These are phyloP conservation scores for Hymenoscyphus linearis DNA, from an alignment of 2,329 filamentous ascomycete genomes.

Conservation along the genomic window DNA sequence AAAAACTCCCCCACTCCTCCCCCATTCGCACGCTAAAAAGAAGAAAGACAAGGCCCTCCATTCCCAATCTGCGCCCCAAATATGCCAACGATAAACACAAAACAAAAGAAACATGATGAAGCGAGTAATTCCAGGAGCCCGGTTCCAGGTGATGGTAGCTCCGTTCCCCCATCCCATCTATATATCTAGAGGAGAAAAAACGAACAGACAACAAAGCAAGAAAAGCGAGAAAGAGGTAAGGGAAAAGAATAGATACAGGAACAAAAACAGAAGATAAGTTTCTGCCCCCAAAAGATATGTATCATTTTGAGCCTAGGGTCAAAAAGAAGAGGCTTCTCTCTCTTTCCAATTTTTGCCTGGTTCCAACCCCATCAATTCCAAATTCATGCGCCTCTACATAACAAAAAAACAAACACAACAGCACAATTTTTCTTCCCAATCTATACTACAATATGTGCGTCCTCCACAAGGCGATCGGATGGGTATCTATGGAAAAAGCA, in stretches of 20 bases:
- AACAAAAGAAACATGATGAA: neutral
- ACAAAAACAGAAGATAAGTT: neutral
- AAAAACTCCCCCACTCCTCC: neutral
- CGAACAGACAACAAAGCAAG: neutral
- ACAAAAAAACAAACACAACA: neutral
- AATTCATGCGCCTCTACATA: neutral
- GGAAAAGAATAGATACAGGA: neutral
- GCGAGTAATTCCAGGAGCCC: neutral
- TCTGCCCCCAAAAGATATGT: neutral
- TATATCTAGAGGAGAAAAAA: neutral
- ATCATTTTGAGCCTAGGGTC: neutral
- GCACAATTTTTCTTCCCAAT: constrained; percentile 3
- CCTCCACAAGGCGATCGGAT: neutral
- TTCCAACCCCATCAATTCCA: neutral
- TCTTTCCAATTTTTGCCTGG: neutral
- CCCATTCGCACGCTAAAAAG: neutral
- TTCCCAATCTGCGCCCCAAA: neutral
- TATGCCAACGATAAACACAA: neutral
- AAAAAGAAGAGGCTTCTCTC: neutral
- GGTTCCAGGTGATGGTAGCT: neutral
- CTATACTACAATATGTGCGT: constrained; percentile 1
- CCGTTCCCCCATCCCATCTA: neutral
- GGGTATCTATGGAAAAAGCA: constrained; percentile 3
- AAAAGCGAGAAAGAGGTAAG: neutral
- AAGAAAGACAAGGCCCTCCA: no score